phyloP scores from a whole-genome alignment of 257 asterid species.

The Coffea eugenioides region DNA sequence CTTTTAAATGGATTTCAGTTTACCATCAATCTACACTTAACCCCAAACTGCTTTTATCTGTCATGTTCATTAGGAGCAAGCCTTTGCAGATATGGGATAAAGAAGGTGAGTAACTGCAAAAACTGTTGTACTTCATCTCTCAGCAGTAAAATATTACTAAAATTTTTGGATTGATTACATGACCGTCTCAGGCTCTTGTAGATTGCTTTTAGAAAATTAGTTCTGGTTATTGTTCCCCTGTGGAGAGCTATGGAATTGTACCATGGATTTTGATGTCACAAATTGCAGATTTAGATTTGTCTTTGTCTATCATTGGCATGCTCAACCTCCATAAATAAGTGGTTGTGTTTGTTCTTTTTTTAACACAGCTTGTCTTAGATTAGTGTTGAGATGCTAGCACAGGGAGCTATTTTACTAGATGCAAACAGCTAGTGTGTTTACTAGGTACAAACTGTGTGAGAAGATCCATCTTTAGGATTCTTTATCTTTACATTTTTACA shows the following conservation, averaged over 20 bases:
- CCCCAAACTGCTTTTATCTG: background rate
- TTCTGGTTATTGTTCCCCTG: background rate
- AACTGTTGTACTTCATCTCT: background rate
- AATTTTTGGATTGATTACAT: background rate
- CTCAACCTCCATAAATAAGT: background rate
- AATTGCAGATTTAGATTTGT: background rate
- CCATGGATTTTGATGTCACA: background rate
- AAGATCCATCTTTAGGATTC: background rate
- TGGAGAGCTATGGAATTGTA: background rate
- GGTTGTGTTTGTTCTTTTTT: background rate
- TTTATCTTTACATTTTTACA: background rate
- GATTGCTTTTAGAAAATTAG: background rate
- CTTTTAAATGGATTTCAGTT: background rate
- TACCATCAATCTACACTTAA: background rate
- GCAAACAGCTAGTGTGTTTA: background rate
- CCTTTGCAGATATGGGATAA: slow-evolving; percentile 99
- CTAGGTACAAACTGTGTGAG: background rate
- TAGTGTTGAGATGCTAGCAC: background rate
- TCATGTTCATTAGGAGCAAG: slow-evolving; percentile 65
- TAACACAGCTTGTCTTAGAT: too few relatives aligned
- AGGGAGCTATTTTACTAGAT: too few relatives aligned
- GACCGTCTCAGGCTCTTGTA: background rate
- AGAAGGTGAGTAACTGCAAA: slow-evolving; percentile 50
- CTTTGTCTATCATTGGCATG: background rate
- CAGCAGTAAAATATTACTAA: background rate